These are phyloP conservation scores for Inonotus obliquus DNA, from an alignment of 1,284 basidiomycete genomes.

Conservation along the genomic window DNA sequence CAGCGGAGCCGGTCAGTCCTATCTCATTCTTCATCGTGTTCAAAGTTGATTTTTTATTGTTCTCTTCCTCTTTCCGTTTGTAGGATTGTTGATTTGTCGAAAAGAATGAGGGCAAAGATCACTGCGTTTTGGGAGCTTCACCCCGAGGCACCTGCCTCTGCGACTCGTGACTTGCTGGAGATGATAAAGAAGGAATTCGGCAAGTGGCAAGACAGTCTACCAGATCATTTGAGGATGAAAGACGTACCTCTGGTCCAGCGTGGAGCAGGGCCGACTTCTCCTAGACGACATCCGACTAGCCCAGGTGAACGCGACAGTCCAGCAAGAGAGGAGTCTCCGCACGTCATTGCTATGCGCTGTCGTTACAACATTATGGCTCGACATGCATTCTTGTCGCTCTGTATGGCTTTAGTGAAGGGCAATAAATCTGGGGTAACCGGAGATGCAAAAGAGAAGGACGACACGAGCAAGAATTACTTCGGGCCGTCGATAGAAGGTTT, in stretches of 20 bases:
- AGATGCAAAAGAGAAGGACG: constrained; percentile 31
- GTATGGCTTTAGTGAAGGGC: constrained; percentile 56
- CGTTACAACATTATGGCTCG: constrained; percentile 58
- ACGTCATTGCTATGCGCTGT: constrained; percentile 45
- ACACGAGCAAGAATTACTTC: constrained; percentile 21
- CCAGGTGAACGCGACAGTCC: constrained; percentile 15
- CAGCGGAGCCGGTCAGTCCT: constrained; percentile 27
- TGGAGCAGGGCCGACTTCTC: constrained; percentile 21
- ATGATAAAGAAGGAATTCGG: constrained; percentile 47
- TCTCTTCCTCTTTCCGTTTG: not conserved
- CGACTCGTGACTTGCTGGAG: constrained; percentile 48
- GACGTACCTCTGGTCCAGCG: constrained; percentile 27
- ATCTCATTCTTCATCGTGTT: not conserved
- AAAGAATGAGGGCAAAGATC: constrained; percentile 41
- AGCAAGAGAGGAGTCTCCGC: constrained; percentile 19
- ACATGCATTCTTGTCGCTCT: constrained; percentile 55
- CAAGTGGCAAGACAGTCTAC: constrained; percentile 49
- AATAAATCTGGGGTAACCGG: not conserved
- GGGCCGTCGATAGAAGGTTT: constrained; percentile 24
- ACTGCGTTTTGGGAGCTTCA: constrained; percentile 33
- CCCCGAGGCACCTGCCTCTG: constrained; percentile 28
- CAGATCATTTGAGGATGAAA: constrained; percentile 26
- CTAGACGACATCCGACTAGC: constrained; percentile 17
- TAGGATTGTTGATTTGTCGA: constrained; percentile 46
- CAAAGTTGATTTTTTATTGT: not conserved